Evolutionary conservation across 805 yeast species (phyloP).

Genomic region (Saturnispora saitoi): DNA sequence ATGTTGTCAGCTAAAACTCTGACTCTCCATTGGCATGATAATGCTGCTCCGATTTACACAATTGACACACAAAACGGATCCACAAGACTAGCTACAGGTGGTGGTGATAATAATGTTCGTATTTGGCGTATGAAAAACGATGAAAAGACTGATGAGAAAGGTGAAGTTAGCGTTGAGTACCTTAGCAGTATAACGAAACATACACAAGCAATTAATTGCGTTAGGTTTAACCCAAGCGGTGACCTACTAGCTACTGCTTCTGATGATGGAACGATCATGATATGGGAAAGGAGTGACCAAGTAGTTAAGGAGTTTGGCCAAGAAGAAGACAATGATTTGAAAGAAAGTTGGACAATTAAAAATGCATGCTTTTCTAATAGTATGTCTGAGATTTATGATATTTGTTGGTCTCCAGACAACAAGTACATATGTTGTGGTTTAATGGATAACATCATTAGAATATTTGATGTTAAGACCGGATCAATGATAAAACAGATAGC

Average conservation of each 20-base stretch:
- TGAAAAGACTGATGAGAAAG: slow-evolving; percentile 10
- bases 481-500: slow-evolving; percentile 48
- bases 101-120: slow-evolving; percentile 90
- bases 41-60: slow-evolving; percentile 64
- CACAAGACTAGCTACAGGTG: slow-evolving; percentile 63
- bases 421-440: slow-evolving; percentile 75
- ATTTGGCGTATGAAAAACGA: slow-evolving; percentile 27
- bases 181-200: slow-evolving; percentile 78
- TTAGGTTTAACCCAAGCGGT: slow-evolving; percentile 69
- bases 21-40: slow-evolving; percentile 68
- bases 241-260: slow-evolving; percentile 79
- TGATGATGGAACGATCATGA: slow-evolving; percentile 82
- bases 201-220: slow-evolving; percentile 90
- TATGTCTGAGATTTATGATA: slow-evolving; percentile 76
- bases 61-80: slow-evolving; percentile 49
- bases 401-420: slow-evolving; percentile 88
- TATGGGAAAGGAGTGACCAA: slow-evolving; percentile 62
- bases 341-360: slow-evolving; percentile 69
- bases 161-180: slow-evolving; percentile 50
- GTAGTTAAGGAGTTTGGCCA: slow-evolving; percentile 53
- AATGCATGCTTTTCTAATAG: slow-evolving; percentile 46
- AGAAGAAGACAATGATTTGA: slow-evolving; percentile 37
- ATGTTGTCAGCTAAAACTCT: slow-evolving; percentile 35
- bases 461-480: slow-evolving; percentile 54
- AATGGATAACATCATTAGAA: slow-evolving; percentile 77